Conservation (phyloP, 2,329 filamentous ascomycete species). For the Fusarium keratoplasticum region DNA sequence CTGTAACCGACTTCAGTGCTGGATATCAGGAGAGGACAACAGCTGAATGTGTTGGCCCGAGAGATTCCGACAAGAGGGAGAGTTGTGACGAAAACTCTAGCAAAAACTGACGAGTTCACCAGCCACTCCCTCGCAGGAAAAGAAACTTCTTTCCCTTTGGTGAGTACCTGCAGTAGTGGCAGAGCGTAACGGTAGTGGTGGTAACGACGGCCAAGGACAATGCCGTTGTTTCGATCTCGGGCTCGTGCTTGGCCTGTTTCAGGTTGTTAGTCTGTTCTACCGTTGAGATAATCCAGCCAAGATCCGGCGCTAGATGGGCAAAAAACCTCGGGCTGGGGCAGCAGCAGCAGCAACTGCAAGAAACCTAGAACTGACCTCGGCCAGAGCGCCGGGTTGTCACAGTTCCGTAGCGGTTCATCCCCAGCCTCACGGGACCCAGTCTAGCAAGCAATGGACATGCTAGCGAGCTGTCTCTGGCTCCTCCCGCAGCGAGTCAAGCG, state of each 20-base stretch:
- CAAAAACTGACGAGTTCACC: slow-evolving; percentile 20
- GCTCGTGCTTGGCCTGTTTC: slow-evolving; percentile 28
- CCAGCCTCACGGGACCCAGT: background rate
- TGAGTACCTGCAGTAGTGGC: slow-evolving; percentile 3
- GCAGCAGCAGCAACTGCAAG: background rate
- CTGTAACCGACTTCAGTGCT: background rate
- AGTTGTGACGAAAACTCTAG: background rate
- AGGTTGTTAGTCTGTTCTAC: slow-evolving; percentile 35
- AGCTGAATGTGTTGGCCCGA: slow-evolving; percentile 1
- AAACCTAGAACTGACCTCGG: slow-evolving; percentile 12
- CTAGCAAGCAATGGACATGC: slow-evolving; percentile 9
- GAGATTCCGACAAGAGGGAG: slow-evolving; percentile 16
- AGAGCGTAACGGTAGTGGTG: slow-evolving; percentile 8
- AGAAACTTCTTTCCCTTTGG: background rate
- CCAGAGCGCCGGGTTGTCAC: background rate
- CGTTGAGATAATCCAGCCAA: slow-evolving; percentile 25
- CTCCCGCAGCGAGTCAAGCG: slow-evolving; percentile 7
- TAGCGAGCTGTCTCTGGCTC: background rate
- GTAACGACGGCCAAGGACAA: slow-evolving; percentile 9
- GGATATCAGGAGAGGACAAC: background rate
- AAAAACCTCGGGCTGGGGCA: slow-evolving; percentile 7
- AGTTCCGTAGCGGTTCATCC: background rate
- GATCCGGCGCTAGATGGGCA: slow-evolving; percentile 25
- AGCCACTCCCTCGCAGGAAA: slow-evolving; percentile 8
- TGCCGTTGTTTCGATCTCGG: slow-evolving; percentile 30